Percentiles rank a stretch among this genome's conserved stretches.
Evolutionary conservation across 2,329 filamentous ascomycete genomes (phyloP).

Genomic region (Fusarium sp.): DNA sequence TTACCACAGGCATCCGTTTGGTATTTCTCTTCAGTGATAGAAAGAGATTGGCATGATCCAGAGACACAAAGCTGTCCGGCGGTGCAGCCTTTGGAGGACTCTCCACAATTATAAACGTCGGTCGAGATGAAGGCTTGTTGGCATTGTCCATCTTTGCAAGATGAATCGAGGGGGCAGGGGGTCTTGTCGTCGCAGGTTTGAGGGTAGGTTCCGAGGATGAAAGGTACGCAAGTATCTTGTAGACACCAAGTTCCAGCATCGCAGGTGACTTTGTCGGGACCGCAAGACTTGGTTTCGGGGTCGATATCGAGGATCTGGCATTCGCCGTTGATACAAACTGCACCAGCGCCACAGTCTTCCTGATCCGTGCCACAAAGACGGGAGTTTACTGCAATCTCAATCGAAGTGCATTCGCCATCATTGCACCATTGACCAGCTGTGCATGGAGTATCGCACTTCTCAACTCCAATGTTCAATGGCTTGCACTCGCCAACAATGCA

Average conservation of each 20-base stretch:
- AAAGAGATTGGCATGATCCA: slow-evolving; percentile 13
- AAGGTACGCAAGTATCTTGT: slow-evolving; percentile 23
- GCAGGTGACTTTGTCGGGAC: slow-evolving; percentile 12
- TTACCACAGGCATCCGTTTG: slow-evolving; percentile 5
- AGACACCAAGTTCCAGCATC: slow-evolving; percentile 37
- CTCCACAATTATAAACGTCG: slow-evolving; percentile 27
- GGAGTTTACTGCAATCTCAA: slow-evolving; percentile 27
- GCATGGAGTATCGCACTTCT: slow-evolving; percentile 12
- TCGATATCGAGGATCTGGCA: slow-evolving; percentile 30
- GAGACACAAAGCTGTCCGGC: slow-evolving; percentile 30
- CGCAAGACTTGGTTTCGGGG: slow-evolving; percentile 23
- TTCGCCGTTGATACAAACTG: slow-evolving; percentile 26
- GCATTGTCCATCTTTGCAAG: slow-evolving; percentile 20
- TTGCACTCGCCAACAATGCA: slow-evolving; percentile 25
- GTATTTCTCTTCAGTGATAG: not conserved
- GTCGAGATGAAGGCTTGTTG: slow-evolving; percentile 21
- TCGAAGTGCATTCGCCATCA: slow-evolving; percentile 16
- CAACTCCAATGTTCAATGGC: slow-evolving; percentile 10
- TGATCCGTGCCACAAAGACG: slow-evolving; percentile 5
- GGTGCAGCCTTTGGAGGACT: slow-evolving; percentile 6
- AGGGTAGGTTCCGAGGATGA: slow-evolving; percentile 29
- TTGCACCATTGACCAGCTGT: slow-evolving; percentile 28
- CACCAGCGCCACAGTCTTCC: slow-evolving; percentile 7
- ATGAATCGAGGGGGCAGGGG: slow-evolving; percentile 11
- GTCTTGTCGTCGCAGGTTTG: slow-evolving; percentile 22